Evolutionary conservation across 148 eudicot species (phyloP).

Genomic region (Amaranthus hypochondriacus): DNA sequence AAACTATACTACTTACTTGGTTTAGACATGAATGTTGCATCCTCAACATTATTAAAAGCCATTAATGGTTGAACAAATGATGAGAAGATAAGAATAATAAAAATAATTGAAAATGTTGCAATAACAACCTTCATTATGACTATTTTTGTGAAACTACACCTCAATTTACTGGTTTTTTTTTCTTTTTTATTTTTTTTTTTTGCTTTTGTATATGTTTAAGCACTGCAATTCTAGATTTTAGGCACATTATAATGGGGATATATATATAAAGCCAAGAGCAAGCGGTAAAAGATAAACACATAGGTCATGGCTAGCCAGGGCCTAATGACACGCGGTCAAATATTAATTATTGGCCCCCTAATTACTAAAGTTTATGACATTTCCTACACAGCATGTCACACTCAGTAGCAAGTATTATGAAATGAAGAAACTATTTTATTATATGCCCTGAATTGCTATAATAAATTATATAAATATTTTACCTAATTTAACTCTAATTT

Average conservation of each 20-base stretch:
- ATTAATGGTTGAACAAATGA: slow-evolving; percentile 29
- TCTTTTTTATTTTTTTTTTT: not conserved
- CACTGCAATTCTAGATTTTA: not conserved
- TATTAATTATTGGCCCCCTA: too few relatives aligned
- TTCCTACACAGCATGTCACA: too few relatives aligned
- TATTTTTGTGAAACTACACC: too few relatives aligned
- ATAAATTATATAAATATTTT: too few relatives aligned
- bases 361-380: too few relatives aligned
- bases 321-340: too few relatives aligned
- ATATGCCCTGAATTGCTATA: too few relatives aligned
- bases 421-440: too few relatives aligned
- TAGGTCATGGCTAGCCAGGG: too few relatives aligned
- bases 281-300: not conserved
- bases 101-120: slow-evolving; percentile 25
- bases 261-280: not conserved
- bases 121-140: slow-evolving; percentile 28
- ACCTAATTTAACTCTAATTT: too few relatives aligned
- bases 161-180: not conserved
- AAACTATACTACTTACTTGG: slow-evolving; percentile 13
- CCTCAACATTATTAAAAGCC: slow-evolving; percentile 23
- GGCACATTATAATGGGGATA: not conserved
- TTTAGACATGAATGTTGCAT: not conserved
- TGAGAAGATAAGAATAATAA: slow-evolving; percentile 23
- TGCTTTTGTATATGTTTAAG: not conserved
- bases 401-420: too few relatives aligned